A percentile compares a stretch with the other conserved stretches of the same genome.
Conservation (phyloP, 352 stramenopile species). For the Phytophthora fragariae region DNA sequence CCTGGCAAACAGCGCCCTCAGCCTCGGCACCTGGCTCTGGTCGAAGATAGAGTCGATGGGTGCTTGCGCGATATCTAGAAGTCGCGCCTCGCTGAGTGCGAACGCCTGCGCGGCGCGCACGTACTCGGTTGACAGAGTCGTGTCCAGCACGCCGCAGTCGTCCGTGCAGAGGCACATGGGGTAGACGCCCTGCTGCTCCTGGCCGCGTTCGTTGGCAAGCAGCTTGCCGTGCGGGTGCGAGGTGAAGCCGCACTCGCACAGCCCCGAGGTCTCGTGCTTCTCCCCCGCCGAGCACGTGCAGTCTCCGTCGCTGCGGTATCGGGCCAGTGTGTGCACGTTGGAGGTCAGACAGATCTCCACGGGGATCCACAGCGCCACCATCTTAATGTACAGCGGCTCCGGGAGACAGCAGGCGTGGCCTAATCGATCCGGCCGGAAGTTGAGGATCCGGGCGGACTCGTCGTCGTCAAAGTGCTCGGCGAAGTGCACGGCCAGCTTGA, state of each 20-base stretch:
- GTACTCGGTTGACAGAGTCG: slow-evolving; percentile 90
- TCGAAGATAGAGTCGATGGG: slow-evolving; percentile 76
- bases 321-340: slow-evolving; percentile 94
- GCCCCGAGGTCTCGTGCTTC: slow-evolving; percentile 43
- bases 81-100: slow-evolving; percentile 52
- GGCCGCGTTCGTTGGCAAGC: slow-evolving; percentile 43
- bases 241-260: slow-evolving; percentile 74
- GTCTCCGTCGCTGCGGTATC: slow-evolving; percentile 57
- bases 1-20: slow-evolving; percentile 36
- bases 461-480: slow-evolving; percentile 90
- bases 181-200: slow-evolving; percentile 49
- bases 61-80: slow-evolving; percentile 53
- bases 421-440: slow-evolving; percentile 92
- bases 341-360: slow-evolving; percentile 95
- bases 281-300: slow-evolving; percentile 41
- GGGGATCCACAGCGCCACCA: slow-evolving; percentile 80
- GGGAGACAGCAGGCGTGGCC: slow-evolving; percentile 92
- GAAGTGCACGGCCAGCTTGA: slow-evolving; percentile 94
- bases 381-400: slow-evolving; percentile 69
- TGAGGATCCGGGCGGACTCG: slow-evolving; percentile 84
- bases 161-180: slow-evolving; percentile 94
- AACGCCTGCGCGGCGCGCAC: slow-evolving; percentile 83
- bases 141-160: slow-evolving; percentile 93
- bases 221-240: slow-evolving; percentile 84
- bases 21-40: slow-evolving; percentile 32